These are phyloP conservation scores for Porcisia deanei DNA, from an alignment of 208 protist genomes.

Conservation along the genomic window DNA sequence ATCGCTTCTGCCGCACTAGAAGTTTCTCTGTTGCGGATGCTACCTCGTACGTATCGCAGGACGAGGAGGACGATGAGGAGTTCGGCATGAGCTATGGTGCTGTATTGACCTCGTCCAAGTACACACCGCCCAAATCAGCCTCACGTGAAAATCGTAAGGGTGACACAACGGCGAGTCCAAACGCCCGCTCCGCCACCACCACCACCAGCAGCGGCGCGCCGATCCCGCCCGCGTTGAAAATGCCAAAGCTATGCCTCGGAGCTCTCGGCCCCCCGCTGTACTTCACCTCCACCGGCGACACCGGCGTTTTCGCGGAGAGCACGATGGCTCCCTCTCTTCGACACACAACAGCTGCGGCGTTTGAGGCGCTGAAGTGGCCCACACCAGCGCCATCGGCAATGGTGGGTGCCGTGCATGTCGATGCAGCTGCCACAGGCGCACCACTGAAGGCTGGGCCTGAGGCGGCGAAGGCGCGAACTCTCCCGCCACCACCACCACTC, in stretches of 20 bases:
- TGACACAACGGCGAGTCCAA: not conserved
- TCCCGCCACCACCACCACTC: not conserved
- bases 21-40: conserved; percentile 17
- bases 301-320: conserved; percentile 35
- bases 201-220: not conserved
- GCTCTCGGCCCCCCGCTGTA: conserved; percentile 55
- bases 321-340: conserved; percentile 3
- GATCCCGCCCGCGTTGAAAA: conserved; percentile 15
- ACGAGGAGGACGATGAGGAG: conserved; percentile 22
- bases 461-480: not conserved
- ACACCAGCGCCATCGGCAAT: not conserved
- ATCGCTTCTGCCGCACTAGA: conserved; percentile 9
- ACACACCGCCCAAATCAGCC: not conserved
- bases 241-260: conserved; percentile 57
- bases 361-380: conserved; percentile 2
- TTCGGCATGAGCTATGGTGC: conserved; percentile 14
- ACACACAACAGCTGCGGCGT: not conserved
- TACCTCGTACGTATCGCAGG: conserved; percentile 19
- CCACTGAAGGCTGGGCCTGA: not conserved
- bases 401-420: not conserved
- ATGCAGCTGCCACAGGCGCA: not conserved
- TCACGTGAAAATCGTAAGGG: not conserved
- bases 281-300: conserved; percentile 65
- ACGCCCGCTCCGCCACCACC: not conserved
- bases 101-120: not conserved